Conservation (phyloP, 176 grass and related monocot genomes). For the Aegilops bicornis region DNA sequence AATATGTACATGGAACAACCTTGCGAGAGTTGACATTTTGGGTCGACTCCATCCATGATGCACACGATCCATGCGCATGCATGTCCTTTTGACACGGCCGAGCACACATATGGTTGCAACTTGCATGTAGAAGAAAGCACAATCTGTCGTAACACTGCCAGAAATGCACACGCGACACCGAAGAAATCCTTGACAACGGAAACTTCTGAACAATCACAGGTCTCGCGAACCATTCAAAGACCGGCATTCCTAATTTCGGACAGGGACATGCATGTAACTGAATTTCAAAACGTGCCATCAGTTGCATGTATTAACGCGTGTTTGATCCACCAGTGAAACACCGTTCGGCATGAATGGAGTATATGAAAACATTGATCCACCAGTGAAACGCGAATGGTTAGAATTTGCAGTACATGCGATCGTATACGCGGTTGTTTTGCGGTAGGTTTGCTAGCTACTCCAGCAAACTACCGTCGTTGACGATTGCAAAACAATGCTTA, state of each 20-base stretch:
- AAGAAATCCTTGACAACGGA: neutral
- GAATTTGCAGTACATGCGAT: neutral
- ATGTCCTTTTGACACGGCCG: neutral
- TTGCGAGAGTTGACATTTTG: no score
- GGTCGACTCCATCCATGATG: neutral
- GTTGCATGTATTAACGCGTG: neutral
- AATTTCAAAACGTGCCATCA: neutral
- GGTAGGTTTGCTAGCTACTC: neutral
- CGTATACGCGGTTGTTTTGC: neutral
- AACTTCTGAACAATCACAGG: neutral
- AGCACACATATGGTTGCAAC: neutral
- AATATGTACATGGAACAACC: no score
- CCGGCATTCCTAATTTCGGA: neutral
- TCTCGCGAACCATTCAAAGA: neutral
- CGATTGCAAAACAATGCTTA: neutral
- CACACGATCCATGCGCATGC: no score
- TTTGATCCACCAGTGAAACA: neutral
- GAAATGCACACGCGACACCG: neutral
- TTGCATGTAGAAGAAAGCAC: neutral
- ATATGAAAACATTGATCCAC: neutral
- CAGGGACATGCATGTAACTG: neutral
- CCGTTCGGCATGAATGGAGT: no score
- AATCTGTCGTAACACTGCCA: neutral
- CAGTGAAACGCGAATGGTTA: neutral
- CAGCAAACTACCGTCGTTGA: neutral